Conservation (phyloP, 257 asterid genomes). For the Nicotiana noctiflora region DNA sequence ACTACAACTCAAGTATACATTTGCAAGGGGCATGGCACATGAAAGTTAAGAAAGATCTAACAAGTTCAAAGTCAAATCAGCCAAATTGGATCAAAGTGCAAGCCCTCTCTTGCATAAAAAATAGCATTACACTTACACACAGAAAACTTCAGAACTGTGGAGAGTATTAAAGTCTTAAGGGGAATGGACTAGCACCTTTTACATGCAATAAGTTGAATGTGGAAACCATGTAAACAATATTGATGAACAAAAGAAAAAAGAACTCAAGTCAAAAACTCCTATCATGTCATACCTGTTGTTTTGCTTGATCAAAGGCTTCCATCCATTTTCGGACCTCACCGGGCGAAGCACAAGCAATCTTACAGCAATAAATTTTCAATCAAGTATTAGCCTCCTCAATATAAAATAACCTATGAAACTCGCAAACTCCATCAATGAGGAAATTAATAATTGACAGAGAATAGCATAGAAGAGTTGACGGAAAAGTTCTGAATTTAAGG, state of each 20-base stretch:
- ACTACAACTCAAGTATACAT: neutral
- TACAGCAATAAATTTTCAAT: slow-evolving; percentile 30
- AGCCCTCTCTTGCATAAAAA: neutral
- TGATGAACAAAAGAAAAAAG: neutral
- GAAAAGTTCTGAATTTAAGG: neutral
- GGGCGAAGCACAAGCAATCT: slow-evolving; percentile 89
- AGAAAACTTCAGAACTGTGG: neutral
- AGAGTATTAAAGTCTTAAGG: neutral
- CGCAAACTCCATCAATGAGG: neutral
- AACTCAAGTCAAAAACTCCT: neutral
- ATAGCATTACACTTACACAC: neutral
- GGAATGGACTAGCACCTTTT: neutral
- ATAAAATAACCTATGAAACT: slow-evolving; percentile 6
- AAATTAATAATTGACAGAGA: neutral
- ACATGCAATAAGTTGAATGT: neutral
- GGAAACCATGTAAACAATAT: neutral
- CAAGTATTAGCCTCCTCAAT: slow-evolving; percentile 16
- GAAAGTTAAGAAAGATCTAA: neutral
- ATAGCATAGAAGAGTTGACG: neutral
- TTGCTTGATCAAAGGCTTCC: slow-evolving; percentile 97
- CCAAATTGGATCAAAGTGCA: neutral
- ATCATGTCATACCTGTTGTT: slow-evolving; percentile 59
- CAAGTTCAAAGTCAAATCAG: neutral
- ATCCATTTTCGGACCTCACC: slow-evolving; percentile 86
- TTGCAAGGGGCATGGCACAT: neutral